These are phyloP conservation scores for Jackrogersella minutella DNA, from an alignment of 495 filamentous ascomycete genomes.

Conservation along the genomic window DNA sequence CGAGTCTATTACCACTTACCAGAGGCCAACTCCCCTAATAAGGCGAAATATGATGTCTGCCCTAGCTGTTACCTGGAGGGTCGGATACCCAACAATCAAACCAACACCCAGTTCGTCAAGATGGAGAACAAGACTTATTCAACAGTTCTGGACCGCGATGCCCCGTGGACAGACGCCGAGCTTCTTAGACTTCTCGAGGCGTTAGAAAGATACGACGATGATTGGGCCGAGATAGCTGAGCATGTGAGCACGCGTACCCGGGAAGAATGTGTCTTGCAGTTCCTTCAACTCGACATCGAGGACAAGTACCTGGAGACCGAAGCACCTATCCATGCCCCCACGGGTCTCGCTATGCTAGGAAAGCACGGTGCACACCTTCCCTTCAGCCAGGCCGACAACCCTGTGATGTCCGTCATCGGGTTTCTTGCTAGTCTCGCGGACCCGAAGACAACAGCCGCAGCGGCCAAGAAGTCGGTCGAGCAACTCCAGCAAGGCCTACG, in stretches of 20 bases:
- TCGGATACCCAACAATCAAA: conserved; percentile 77
- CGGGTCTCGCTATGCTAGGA: conserved; percentile 67
- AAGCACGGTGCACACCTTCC: conserved; percentile 77
- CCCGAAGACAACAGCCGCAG: conserved; percentile 85
- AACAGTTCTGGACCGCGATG: conserved; percentile 76
- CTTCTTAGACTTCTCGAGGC: conserved; percentile 85
- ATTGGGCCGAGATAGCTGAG: conserved; percentile 91
- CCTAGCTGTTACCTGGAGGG: conserved; percentile 87
- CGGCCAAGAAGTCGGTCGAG: conserved; percentile 83
- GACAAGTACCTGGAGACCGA: conserved; percentile 87
- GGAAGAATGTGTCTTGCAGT: conserved; percentile 96
- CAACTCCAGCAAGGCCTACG: conserved; percentile 80
- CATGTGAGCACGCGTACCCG: conserved; percentile 90
- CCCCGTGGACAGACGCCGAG: conserved; percentile 90
- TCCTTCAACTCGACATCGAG: conserved; percentile 89
- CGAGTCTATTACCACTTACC: conserved; percentile 87
- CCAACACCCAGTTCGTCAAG: conserved; percentile 78
- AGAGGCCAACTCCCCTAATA: conserved; percentile 63
- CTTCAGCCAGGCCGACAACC: conserved; percentile 89
- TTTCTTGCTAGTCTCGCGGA: conserved; percentile 91
- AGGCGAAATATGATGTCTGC: conserved; percentile 84
- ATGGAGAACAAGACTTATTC: conserved; percentile 85
- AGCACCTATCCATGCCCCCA: conserved; percentile 64
- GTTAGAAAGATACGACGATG: conserved; percentile 88
- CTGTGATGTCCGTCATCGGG: conserved; percentile 91